Conservation (phyloP, 768 basidiomycete species). For the Psilocybe sp. region DNA sequence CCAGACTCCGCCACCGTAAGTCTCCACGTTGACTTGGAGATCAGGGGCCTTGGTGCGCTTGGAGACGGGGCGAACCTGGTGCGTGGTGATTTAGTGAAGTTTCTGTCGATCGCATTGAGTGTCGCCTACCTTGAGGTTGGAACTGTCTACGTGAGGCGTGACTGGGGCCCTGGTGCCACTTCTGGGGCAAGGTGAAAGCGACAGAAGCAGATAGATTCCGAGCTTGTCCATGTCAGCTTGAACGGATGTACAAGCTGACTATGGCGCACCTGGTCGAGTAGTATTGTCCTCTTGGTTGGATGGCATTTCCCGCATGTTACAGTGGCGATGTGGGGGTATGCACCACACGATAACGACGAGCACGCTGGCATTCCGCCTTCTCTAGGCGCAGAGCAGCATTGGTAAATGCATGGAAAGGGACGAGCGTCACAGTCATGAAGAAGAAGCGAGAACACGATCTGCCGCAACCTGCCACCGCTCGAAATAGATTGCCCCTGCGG, state of each 20-base stretch:
- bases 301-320: constrained; percentile 29
- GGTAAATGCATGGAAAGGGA: constrained; percentile 87
- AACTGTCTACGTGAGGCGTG: constrained; percentile 87
- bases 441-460: background rate
- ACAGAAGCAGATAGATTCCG: constrained; percentile 78
- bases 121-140: constrained; percentile 62
- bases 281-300: constrained; percentile 52
- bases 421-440: constrained; percentile 46
- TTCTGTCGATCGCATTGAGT: background rate
- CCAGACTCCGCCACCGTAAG: constrained; percentile 89
- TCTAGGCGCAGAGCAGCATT: constrained; percentile 67
- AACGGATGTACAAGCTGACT: background rate
- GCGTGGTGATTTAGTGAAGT: constrained; percentile 9
- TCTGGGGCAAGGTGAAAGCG: constrained; percentile 71
- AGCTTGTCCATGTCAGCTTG: constrained; percentile 10
- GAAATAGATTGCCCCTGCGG: too few species aligned
- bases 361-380: constrained; percentile 72
- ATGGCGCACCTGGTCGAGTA: constrained; percentile 43
- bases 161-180: constrained; percentile 70
- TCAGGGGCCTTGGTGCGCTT: constrained; percentile 74
- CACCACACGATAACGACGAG: constrained; percentile 20
- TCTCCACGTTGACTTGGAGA: constrained; percentile 82
- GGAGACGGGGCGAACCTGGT: constrained; percentile 76
- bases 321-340: background rate
- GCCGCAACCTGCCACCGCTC: too few species aligned